Evolutionary conservation across 2,329 filamentous ascomycete species (phyloP), one percentile per base, ranked within the genome.

Genomic region (Blastomyces gilchristii): DNA sequence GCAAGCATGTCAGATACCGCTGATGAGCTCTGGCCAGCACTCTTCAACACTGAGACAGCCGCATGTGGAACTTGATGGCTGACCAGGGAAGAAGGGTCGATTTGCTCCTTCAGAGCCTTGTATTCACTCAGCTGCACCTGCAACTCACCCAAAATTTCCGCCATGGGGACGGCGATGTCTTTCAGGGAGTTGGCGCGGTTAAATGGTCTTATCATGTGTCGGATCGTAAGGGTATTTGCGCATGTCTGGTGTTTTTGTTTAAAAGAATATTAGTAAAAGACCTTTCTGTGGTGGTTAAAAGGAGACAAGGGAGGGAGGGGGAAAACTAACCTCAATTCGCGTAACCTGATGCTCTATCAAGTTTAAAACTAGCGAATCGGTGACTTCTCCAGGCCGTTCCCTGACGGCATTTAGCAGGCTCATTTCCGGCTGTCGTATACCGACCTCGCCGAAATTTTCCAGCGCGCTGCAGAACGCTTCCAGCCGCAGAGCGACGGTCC

Each of bases 331-430:
- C 86, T 99, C 94, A 73, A 99, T 95, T 71, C 94, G 86, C 73
- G 89, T 92, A 69, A 99, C 89, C 81, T 97, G 91, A 73, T 97
- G 92, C 73, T 96, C 92, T 74, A 97, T 83, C 71, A 99, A 91
- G 71, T 90, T 91, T 63, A 96, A 78, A 75, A 97, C 79, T 75
- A 96, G 93, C 61, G 85, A 82, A 79, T 97, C 94, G 37, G 92
- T 91, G 62, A 97, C 85, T 73, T 97, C 91, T 12, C 90, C 91
- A 60, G 89, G 90, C 52, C 87, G 78, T 63, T 81, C 80, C 74
- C 85, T 87, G 77, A 88, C 85, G 67, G 83, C 80, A 71, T 96
- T 91, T 67, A 97, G 78, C 63, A 97, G 78, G 68, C 90, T 88
- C 45, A 89, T 90, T 77, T 96, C 91, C 0, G 92, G 91, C 62